phyloP scores from a whole-genome alignment of 2,329 filamentous ascomycete species.

The Pestalotiopsis sp. region DNA sequence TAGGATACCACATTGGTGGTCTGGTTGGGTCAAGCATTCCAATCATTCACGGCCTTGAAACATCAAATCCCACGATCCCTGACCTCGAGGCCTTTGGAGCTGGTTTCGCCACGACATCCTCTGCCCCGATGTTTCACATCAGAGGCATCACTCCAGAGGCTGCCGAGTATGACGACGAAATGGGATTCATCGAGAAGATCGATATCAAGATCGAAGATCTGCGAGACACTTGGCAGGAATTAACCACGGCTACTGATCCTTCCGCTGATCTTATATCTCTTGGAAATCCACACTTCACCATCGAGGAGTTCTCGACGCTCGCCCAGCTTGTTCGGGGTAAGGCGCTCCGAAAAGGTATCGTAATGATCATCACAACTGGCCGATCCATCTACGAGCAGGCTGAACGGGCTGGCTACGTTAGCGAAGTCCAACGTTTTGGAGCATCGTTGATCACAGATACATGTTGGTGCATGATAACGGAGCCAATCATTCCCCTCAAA shows the following conservation, averaged over 20 bases:
- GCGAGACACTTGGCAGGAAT: background rate
- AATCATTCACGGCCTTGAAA: background rate
- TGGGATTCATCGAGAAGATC: background rate
- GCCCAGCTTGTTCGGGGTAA: background rate
- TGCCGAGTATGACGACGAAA: background rate
- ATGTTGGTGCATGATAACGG: conserved; percentile 1
- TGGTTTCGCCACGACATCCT: background rate
- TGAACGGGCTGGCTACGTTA: background rate
- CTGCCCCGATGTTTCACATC: background rate
- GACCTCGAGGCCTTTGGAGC: background rate
- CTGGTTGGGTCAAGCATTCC: background rate
- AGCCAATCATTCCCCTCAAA: background rate
- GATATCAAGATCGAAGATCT: background rate
- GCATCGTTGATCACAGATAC: background rate
- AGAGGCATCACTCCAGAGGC: background rate
- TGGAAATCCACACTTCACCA: background rate
- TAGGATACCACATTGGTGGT: background rate
- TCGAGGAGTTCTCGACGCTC: background rate
- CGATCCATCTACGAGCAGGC: background rate
- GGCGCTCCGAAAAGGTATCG: background rate
- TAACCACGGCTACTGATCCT: background rate
- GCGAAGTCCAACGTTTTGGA: background rate
- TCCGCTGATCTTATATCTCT: background rate
- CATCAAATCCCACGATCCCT: background rate
- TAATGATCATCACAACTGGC: background rate